Evolutionary conservation across 352 stramenopile species (phyloP).

Genomic region (Globisporangium cylindrosporum): DNA sequence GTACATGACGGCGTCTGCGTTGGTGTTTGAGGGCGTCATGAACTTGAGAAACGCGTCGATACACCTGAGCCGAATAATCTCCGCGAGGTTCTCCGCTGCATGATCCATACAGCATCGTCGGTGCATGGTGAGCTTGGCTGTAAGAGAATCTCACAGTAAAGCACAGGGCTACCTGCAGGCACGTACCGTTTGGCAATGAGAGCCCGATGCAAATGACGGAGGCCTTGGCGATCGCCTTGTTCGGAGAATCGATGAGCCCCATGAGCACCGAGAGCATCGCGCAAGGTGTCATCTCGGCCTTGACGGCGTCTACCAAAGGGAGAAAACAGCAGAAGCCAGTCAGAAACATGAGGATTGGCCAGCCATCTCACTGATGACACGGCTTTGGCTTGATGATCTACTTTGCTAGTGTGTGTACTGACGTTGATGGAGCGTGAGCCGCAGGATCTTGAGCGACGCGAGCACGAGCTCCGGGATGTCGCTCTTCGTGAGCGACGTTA

Average conservation of each 20-base stretch:
- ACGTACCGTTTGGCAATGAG: slow-evolving; percentile 51
- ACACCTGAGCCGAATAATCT: slow-evolving; percentile 49
- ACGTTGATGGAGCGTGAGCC: slow-evolving; percentile 50
- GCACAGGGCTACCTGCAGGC: not conserved
- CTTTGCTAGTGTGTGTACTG: slow-evolving; percentile 4
- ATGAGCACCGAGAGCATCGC: slow-evolving; percentile 42
- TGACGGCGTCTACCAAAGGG: slow-evolving; percentile 29
- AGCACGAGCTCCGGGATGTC: slow-evolving; percentile 35
- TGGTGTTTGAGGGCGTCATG: slow-evolving; percentile 41
- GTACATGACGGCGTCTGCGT: slow-evolving; percentile 46
- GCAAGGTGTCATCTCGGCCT: slow-evolving; percentile 29
- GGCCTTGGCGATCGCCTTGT: slow-evolving; percentile 39
- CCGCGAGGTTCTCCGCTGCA: slow-evolving; percentile 48
- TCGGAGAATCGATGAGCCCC: slow-evolving; percentile 33
- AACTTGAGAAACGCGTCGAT: slow-evolving; percentile 56
- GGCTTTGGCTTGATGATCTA: not conserved
- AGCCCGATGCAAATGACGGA: slow-evolving; percentile 55
- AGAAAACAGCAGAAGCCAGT: not conserved
- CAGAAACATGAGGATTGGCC: not conserved
- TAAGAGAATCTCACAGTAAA: not conserved
- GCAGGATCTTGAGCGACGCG: slow-evolving; percentile 49
- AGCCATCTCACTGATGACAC: not conserved
- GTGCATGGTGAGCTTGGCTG: not conserved
- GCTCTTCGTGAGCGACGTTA: slow-evolving; percentile 32
- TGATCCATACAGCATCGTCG: not conserved